A percentile compares a stretch with the other conserved stretches of the same genome.
phyloP scores from a whole-genome alignment of 1,284 basidiomycete genomes.

The Tilletia horrida region DNA sequence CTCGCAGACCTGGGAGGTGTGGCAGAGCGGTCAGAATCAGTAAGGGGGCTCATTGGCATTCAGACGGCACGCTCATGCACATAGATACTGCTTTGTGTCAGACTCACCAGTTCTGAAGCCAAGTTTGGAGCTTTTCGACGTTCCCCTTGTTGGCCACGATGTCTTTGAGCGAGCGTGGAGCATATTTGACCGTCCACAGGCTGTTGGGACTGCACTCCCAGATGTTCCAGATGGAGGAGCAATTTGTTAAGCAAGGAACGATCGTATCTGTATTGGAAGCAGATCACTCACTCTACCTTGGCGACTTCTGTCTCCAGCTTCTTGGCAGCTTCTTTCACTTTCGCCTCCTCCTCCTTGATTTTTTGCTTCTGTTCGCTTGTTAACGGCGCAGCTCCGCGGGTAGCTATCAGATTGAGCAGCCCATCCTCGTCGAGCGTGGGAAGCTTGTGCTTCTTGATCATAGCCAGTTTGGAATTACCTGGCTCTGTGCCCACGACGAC shows the following conservation, averaged over 20 bases:
- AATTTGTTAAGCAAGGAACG: constrained; percentile 29
- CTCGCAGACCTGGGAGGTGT: neutral
- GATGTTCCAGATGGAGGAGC: neutral
- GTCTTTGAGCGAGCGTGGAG: constrained; percentile 79
- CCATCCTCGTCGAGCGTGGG: constrained; percentile 77
- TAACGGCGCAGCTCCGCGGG: constrained; percentile 54
- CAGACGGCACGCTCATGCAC: too few relatives aligned
- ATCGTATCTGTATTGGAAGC: neutral
- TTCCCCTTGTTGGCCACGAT: constrained; percentile 90
- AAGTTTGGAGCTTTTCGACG: constrained; percentile 80
- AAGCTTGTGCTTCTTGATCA: constrained; percentile 74
- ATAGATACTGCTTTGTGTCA: neutral
- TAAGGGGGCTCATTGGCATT: neutral
- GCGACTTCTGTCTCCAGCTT: constrained; percentile 29
- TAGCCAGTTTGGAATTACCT: constrained; percentile 78
- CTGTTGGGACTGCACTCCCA: neutral
- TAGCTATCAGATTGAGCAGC: constrained; percentile 67
- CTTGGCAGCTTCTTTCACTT: constrained; percentile 55
- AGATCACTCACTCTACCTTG: neutral
- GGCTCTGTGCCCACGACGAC: constrained; percentile 85
- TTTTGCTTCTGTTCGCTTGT: constrained; percentile 81
- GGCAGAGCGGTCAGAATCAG: constrained; percentile 6
- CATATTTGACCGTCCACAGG: constrained; percentile 94
- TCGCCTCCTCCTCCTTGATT: constrained; percentile 70
- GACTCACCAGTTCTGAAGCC: constrained; percentile 76